A percentile compares a stretch with the other conserved stretches of the same genome.
Evolutionary conservation across 805 yeast species (phyloP).

Genomic region (Myxozyma lipomycoides): DNA sequence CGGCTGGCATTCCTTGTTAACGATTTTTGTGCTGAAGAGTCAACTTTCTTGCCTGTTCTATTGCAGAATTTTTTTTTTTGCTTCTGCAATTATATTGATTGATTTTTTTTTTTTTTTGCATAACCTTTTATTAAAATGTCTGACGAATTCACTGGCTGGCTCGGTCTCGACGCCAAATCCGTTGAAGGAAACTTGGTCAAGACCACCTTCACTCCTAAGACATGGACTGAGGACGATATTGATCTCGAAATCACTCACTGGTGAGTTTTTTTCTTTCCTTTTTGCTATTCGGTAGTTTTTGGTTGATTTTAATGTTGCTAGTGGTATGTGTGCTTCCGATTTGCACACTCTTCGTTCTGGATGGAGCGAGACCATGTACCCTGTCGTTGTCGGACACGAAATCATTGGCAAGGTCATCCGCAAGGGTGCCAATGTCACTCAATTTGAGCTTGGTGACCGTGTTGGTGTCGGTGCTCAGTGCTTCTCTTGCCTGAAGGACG

Average conservation of each 20-base stretch:
- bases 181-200: slow-evolving; percentile 28
- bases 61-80: too few relatives aligned
- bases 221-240: slow-evolving; percentile 26
- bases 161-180: slow-evolving; percentile 26
- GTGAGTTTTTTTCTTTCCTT: slow-evolving; percentile 6
- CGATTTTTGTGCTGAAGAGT: too few relatives aligned
- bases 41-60: too few relatives aligned
- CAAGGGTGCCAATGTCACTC: slow-evolving; percentile 54
- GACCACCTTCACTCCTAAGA: slow-evolving; percentile 23
- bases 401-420: slow-evolving; percentile 35
- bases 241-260: slow-evolving; percentile 28
- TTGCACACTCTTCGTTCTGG: slow-evolving; percentile 50
- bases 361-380: slow-evolving; percentile 45
- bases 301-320: not conserved
- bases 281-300: not conserved
- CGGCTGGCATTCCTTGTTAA: too few relatives aligned
- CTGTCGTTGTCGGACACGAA: slow-evolving; percentile 51
- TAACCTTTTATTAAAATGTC: not conserved
- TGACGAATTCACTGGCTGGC: slow-evolving; percentile 26
- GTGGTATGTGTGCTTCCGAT: slow-evolving; percentile 57
- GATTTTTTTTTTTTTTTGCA: not conserved
- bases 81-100: not conserved
- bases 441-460: slow-evolving; percentile 59
- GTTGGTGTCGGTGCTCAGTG: slow-evolving; percentile 79
- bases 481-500: slow-evolving; percentile 48